Conservation (phyloP, 306 rosid genomes). For the Delonix regia region DNA sequence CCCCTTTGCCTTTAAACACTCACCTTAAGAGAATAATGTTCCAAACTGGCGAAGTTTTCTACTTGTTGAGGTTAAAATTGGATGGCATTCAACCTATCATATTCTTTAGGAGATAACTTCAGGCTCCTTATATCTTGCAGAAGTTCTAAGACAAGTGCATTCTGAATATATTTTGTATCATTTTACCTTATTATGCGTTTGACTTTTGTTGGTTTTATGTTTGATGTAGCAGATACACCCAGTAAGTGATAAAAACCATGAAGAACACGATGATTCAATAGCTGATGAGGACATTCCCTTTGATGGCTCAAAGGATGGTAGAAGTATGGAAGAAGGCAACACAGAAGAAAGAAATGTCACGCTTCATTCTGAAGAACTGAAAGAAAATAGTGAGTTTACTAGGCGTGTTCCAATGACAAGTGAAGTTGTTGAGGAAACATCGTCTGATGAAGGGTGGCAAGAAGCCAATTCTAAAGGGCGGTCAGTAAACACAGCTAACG, state of each 20-base stretch:
- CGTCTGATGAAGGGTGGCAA: slow-evolving; percentile 94
- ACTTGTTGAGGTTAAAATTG: slow-evolving; percentile 32
- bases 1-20: slow-evolving; percentile 3
- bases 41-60: slow-evolving; percentile 24
- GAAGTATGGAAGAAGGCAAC: slow-evolving; percentile 28
- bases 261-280: slow-evolving; percentile 43
- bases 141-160: slow-evolving; percentile 28
- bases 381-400: slow-evolving; percentile 46
- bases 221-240: slow-evolving; percentile 60
- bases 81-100: slow-evolving; percentile 27
- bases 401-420: slow-evolving; percentile 37
- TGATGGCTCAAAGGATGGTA: slow-evolving; percentile 44
- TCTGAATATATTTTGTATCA: neutral
- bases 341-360: slow-evolving; percentile 42
- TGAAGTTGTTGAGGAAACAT: slow-evolving; percentile 59
- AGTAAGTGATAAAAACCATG: slow-evolving; percentile 49
- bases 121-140: slow-evolving; percentile 29
- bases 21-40: slow-evolving; percentile 33
- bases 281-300: slow-evolving; percentile 44
- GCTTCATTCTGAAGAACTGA: slow-evolving; percentile 44
- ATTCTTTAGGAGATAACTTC: slow-evolving; percentile 41
- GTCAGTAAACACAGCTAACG: slow-evolving; percentile 55
- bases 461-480: slow-evolving; percentile 87
- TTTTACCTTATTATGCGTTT: slow-evolving; percentile 24
- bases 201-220: slow-evolving; percentile 20